phyloP scores from a whole-genome alignment of 306 rosid species.

The Cercis canadensis region DNA sequence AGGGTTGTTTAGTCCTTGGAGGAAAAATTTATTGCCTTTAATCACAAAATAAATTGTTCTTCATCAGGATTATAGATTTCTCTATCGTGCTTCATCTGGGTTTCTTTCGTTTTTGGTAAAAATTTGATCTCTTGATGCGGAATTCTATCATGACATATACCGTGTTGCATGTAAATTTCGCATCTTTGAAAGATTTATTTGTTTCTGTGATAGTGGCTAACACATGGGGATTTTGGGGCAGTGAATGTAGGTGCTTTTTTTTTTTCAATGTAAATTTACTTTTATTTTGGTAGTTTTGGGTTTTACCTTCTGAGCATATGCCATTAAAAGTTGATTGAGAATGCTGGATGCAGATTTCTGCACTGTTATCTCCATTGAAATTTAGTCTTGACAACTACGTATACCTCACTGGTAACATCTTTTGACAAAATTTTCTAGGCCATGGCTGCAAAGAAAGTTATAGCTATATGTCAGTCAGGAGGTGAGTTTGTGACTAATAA shows the following conservation, averaged over 20 bases:
- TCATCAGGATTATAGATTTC: not conserved
- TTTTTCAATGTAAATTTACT: no score
- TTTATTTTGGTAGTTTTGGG: no score
- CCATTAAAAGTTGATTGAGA: not conserved
- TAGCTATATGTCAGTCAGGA: constrained; percentile 94
- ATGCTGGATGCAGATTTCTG: no score
- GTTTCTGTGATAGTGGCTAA: constrained; percentile 2
- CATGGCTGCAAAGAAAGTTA: constrained; percentile 75
- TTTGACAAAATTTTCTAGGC: constrained; percentile 38
- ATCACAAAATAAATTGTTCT: not conserved
- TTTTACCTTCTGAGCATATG: constrained; percentile 6
- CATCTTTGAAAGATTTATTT: not conserved
- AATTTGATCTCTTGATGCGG: constrained; percentile 8
- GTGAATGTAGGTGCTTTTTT: not conserved
- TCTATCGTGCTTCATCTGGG: not conserved
- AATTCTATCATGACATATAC: not conserved
- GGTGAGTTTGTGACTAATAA: constrained; percentile 77
- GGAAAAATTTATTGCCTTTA: not conserved
- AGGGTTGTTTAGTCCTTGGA: constrained; percentile 8
- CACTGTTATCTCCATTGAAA: no score
- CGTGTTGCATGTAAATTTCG: constrained; percentile 19
- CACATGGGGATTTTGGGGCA: constrained; percentile 12
- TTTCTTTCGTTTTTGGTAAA: not conserved
- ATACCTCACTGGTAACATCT: not conserved
- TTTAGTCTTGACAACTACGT: constrained; percentile 18